phyloP scores from a whole-genome alignment of 441 rosid genomes.

The Populus trichocarpa region DNA sequence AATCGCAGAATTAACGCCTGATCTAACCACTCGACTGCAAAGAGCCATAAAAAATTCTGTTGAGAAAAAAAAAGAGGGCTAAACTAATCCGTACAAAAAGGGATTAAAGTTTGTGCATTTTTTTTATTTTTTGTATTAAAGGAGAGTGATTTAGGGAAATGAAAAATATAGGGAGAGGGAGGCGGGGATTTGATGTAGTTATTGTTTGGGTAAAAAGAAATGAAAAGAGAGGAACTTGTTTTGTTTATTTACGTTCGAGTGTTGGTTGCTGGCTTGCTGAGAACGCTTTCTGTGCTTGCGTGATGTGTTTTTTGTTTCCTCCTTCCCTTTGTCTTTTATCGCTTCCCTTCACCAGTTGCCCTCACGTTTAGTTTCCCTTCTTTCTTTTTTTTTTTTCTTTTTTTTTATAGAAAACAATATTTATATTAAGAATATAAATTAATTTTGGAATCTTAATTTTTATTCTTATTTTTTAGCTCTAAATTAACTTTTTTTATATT shows the following conservation, averaged over 20 bases:
- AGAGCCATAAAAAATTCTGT: slow-evolving; percentile 39
- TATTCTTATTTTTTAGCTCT: too few species aligned
- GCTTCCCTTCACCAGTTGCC: not conserved
- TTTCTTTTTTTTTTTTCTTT: too few species aligned
- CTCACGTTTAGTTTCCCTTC: too few species aligned
- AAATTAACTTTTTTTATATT: too few species aligned
- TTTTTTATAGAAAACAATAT: too few species aligned
- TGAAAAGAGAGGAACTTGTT: not conserved
- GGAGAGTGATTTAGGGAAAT: not conserved
- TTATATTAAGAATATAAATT: too few species aligned
- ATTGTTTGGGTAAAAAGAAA: not conserved
- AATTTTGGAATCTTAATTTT: too few species aligned
- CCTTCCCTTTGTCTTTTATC: not conserved
- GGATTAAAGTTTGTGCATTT: not conserved
- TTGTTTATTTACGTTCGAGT: not conserved
- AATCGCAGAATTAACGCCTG: slow-evolving; percentile 36
- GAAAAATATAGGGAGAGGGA: not conserved
- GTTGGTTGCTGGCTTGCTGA: not conserved
- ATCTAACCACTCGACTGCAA: slow-evolving; percentile 37
- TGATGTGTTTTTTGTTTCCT: not conserved
- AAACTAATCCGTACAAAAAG: not conserved
- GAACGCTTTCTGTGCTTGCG: not conserved
- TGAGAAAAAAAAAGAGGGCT: not conserved
- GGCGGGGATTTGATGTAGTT: not conserved
- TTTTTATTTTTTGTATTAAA: not conserved